Evolutionary conservation across 768 basidiomycete species (phyloP).

Genomic region (Albatrellus ellisii): DNA sequence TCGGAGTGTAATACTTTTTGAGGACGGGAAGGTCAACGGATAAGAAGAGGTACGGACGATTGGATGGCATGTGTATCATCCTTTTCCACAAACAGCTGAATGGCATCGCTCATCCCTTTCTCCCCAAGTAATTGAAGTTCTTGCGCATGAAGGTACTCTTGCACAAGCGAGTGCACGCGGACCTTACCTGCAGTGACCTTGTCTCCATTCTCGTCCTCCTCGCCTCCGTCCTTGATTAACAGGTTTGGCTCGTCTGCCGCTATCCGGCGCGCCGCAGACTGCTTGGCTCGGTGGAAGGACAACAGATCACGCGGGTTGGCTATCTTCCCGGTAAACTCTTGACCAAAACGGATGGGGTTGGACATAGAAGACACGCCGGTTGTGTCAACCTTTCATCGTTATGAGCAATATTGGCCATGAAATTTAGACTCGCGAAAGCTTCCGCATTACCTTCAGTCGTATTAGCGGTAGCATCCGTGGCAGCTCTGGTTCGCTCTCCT

Average conservation of each 20-base stretch:
- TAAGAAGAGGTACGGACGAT: conserved; percentile 36
- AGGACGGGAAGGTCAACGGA: too few relatives aligned
- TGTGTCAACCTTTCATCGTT: conserved; percentile 57
- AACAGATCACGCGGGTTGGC: conserved; percentile 94
- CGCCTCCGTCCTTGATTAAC: conserved; percentile 40
- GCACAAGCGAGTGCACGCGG: conserved; percentile 79
- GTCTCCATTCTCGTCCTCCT: conserved; percentile 8
- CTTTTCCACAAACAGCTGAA: conserved; percentile 94
- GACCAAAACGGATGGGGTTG: conserved; percentile 94
- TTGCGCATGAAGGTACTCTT: conserved; percentile 86
- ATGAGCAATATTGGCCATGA: background rate
- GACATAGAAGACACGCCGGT: conserved; percentile 84
- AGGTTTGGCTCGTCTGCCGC: conserved; percentile 71
- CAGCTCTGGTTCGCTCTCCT: conserved; percentile 47
- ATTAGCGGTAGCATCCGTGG: conserved; percentile 76
- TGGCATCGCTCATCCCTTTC: conserved; percentile 85
- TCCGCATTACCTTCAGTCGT: conserved; percentile 51
- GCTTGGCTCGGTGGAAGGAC: conserved; percentile 78
- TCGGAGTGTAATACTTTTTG: too few relatives aligned
- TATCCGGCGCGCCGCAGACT: conserved; percentile 29
- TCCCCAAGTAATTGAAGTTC: conserved; percentile 87
- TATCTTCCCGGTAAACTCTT: conserved; percentile 81
- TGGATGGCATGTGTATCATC: conserved; percentile 91
- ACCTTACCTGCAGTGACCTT: conserved; percentile 47
- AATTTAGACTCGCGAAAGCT: background rate